phyloP scores from a whole-genome alignment of 257 asterid species.

The Scutellaria barbata region DNA sequence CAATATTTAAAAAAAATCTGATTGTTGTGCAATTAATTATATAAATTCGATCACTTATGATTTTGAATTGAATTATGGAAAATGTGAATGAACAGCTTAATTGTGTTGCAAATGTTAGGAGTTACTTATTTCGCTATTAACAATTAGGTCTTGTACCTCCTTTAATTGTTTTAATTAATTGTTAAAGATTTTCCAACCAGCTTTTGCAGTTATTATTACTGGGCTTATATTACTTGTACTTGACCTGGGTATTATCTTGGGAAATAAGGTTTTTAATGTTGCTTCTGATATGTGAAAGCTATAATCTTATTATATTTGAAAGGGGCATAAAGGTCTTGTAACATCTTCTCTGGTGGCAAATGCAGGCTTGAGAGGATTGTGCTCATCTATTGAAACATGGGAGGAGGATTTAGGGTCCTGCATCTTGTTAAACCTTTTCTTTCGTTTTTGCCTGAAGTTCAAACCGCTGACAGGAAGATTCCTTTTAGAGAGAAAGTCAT shows the following conservation, averaged over 20 bases:
- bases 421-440: constrained; percentile 78
- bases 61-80: neutral
- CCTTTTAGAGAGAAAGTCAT: constrained; percentile 72
- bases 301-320: neutral
- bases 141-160: neutral
- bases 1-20: too few relatives aligned
- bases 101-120: neutral
- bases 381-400: constrained; percentile 46
- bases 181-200: neutral
- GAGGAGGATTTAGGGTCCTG: constrained; percentile 77
- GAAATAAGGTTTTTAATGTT: neutral
- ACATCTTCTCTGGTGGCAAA: constrained; percentile 23
- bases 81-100: constrained; percentile 3
- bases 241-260: constrained; percentile 4
- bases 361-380: constrained; percentile 39
- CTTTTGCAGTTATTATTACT: neutral
- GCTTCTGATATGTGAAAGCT: neutral
- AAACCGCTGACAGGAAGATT: constrained; percentile 67
- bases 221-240: neutral
- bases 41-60: neutral
- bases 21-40: constrained; percentile 5
- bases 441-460: constrained; percentile 70
- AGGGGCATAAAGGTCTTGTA: neutral
- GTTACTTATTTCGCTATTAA: neutral
- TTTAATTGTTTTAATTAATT: neutral